Evolutionary conservation across 1,284 basidiomycete genomes (phyloP), one percentile per base, ranked within the genome.

Genomic region (Melampsora americana): DNA sequence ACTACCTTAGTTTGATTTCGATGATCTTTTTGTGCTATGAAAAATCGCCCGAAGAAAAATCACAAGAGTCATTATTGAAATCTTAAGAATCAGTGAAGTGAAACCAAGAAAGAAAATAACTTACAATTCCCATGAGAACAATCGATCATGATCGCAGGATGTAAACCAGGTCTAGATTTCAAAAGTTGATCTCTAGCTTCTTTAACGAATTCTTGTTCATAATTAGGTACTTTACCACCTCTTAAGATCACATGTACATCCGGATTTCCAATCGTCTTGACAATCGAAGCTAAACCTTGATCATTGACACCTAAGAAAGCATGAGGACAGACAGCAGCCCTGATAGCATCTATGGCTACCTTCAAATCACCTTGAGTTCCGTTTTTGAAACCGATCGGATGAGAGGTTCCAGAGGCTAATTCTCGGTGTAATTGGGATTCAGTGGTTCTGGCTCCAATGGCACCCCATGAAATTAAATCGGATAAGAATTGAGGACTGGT

Each of bases 371-470:
- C 65, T 59, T 72, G 66, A 1, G 69, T 75, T 16, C 23, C 86
- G 80, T 87, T 87, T 82, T 88, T 88, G 85, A 88, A 88, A n/a
- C 87, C 87, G 32, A 95, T 93, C 11, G 91, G 90, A 91, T 95
- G 93, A 32, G 91, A 92, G 14, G 95, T 85, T 0, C 90, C 93
- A 23, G 90, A 92, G 2, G 88, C 88, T 18, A 94, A 85, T 84
- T 96, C 94, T 77, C 93, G 89, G 82, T 95, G 93, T 12, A 96
- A 88, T 84, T 99, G 95, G 2, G 92, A 95, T 83, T 99, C 95
- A 11, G 95, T 98, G 5, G 94, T 99, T 71, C 95, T 88, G 1
- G 96, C 96, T 62, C 95, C 95, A 79, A 99, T 98, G 2, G 95
- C 95, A 70, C 95, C 95, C 95, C 95, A 99, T 1, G 91, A 89